These are phyloP conservation scores for Coemansia asiatica DNA, from an alignment of 192 early-diverging fungal species.

Conservation along the genomic window DNA sequence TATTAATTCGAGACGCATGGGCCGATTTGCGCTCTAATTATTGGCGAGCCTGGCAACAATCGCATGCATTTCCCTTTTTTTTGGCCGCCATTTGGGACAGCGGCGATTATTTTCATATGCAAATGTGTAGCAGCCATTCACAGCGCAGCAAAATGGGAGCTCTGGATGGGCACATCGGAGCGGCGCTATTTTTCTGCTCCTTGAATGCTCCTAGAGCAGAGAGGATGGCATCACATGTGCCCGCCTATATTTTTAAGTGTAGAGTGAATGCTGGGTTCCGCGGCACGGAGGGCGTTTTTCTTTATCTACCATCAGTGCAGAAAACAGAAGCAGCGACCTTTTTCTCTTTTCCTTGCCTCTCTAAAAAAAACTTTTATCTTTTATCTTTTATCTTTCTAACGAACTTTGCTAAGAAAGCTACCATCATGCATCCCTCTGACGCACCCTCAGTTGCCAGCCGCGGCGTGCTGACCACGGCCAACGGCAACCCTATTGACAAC, in stretches of 20 bases:
- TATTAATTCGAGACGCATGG: neutral
- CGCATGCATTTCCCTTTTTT: no score
- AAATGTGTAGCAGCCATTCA: conserved; percentile 6
- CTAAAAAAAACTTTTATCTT: neutral
- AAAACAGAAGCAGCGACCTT: no score
- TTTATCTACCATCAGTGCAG: conserved; percentile 6
- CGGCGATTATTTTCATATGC: conserved; percentile 16
- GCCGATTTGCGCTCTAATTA: neutral
- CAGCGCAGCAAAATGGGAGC: neutral
- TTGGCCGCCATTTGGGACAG: conserved; percentile 10
- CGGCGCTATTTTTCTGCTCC: conserved; percentile 6
- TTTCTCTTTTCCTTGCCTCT: conserved; percentile 5
- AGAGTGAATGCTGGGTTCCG: neutral
- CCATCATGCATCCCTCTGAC: conserved; percentile 42
- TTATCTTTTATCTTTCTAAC: conserved; percentile 6
- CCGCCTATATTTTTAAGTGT: neutral
- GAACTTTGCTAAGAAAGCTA: conserved; percentile 4
- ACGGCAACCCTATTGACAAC: conserved; percentile 73
- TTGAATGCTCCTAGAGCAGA: neutral
- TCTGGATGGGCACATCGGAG: neutral
- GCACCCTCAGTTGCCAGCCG: conserved; percentile 44
- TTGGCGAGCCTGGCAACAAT: no score
- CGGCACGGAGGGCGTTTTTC: neutral
- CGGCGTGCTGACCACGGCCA: conserved; percentile 57
- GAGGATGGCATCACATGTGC: neutral